phyloP scores from a whole-genome alignment of 1,284 basidiomycete species.

The Fomitopsis pinicola region DNA sequence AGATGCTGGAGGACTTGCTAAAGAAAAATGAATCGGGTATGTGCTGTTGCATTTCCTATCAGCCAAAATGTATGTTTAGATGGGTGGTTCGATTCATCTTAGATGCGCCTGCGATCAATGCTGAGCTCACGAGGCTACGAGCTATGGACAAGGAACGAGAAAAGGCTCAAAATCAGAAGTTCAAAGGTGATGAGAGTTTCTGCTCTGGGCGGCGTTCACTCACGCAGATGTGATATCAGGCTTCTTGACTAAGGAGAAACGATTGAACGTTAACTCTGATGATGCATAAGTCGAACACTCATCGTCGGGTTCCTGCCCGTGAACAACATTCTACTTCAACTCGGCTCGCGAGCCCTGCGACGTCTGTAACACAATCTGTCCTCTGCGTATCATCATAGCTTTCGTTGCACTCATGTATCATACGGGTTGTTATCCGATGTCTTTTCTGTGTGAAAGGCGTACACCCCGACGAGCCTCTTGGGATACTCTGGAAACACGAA shows the following conservation, averaged over 20 bases:
- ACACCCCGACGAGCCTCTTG: neutral
- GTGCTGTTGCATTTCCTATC: conserved; percentile 3
- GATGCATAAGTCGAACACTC: neutral
- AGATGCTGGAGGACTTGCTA: conserved; percentile 58
- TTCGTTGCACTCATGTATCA: neutral
- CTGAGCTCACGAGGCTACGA: conserved; percentile 57
- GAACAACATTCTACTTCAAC: neutral
- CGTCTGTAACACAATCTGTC: neutral
- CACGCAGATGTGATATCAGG: conserved; percentile 19
- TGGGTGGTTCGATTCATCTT: neutral
- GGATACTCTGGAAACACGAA: neutral
- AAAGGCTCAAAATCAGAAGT: conserved; percentile 59
- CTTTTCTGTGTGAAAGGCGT: neutral
- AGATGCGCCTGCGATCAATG: conserved; percentile 57
- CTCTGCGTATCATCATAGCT: neutral
- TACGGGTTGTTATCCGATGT: neutral
- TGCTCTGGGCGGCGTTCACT: neutral
- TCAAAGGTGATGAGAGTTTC: conserved; percentile 51
- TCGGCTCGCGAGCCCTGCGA: neutral
- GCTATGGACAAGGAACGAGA: conserved; percentile 62
- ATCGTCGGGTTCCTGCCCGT: neutral
- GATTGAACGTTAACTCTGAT: neutral
- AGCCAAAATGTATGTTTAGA: neutral
- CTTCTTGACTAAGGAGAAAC: conserved; percentile 37
- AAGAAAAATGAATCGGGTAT: conserved; percentile 57